phyloP scores from a whole-genome alignment of 1,284 basidiomycete species.

The Malassezia restricta region DNA sequence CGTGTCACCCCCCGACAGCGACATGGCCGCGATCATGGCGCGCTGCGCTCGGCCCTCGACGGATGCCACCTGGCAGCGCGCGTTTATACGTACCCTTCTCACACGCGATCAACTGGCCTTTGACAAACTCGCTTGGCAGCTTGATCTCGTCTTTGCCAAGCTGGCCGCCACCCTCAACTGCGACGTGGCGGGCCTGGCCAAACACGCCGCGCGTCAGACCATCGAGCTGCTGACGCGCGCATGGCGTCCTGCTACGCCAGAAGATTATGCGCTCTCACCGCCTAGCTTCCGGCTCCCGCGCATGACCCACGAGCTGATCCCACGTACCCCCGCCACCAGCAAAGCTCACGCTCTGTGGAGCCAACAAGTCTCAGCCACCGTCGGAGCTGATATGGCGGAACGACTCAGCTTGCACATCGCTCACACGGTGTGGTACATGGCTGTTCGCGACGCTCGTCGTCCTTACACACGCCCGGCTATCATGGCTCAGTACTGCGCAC shows the following conservation, averaged over 20 bases:
- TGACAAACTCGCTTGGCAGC: constrained; percentile 8
- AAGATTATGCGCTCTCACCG: constrained; percentile 3
- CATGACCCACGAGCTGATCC: background rate
- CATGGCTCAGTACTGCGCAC: constrained; percentile 4
- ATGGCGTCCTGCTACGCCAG: constrained; percentile 5
- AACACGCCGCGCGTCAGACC: background rate
- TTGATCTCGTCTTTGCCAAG: constrained; percentile 8
- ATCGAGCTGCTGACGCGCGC: constrained; percentile 1
- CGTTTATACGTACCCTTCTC: constrained; percentile 7
- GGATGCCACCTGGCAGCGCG: constrained; percentile 8
- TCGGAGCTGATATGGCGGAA: constrained; percentile 5
- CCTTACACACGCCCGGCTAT: constrained; percentile 3
- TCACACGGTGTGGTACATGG: constrained; percentile 14
- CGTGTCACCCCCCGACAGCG: constrained; percentile 10
- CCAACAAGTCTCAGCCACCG: background rate
- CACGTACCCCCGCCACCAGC: no score
- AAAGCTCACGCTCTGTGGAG: constrained; percentile 2
- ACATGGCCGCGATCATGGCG: constrained; percentile 3
- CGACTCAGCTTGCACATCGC: constrained; percentile 2
- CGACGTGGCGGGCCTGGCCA: background rate
- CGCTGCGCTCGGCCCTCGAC: background rate
- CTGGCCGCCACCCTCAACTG: constrained; percentile 1
- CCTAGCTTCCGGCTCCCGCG: constrained; percentile 9
- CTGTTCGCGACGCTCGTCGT: constrained; percentile 2
- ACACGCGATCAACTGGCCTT: constrained; percentile 12